Evolutionary conservation across 2,329 filamentous ascomycete species (phyloP).

Genomic region (Xylaria hypoxylon): DNA sequence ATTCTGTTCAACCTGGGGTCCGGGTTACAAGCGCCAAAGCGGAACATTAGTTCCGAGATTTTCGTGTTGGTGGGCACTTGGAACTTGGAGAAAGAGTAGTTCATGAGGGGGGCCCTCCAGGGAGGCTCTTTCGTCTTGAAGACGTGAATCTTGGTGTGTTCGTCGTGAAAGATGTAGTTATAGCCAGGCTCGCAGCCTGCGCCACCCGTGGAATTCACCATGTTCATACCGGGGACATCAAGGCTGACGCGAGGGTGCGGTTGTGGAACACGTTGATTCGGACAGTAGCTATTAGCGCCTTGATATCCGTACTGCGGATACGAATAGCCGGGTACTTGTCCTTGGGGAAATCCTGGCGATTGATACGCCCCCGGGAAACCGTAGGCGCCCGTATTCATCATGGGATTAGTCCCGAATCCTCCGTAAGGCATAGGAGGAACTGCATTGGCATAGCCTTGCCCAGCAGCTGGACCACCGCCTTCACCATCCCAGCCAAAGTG

Average conservation of each 20-base stretch:
- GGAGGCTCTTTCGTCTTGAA: conserved; percentile 64
- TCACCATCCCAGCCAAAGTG: conserved; percentile 47
- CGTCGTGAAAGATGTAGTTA: conserved; percentile 69
- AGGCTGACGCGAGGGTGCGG: conserved; percentile 58
- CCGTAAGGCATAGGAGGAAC: conserved; percentile 17
- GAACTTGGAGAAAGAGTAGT: conserved; percentile 61
- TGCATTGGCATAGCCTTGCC: neutral
- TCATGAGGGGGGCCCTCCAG: conserved; percentile 61
- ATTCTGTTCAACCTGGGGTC: conserved; percentile 65
- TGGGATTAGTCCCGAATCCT: neutral
- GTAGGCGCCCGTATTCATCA: conserved; percentile 3
- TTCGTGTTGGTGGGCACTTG: conserved; percentile 66
- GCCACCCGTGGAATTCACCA: conserved; percentile 69
- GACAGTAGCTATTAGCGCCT: conserved; percentile 28
- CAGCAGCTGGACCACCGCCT: conserved; percentile 25
- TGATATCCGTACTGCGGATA: conserved; percentile 20
- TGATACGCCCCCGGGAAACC: neutral
- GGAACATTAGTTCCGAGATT: conserved; percentile 67
- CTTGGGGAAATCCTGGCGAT: neutral
- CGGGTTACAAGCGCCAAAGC: conserved; percentile 67
- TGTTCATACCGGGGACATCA: conserved; percentile 63
- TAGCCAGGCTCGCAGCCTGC: conserved; percentile 71
- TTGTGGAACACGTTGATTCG: conserved; percentile 54
- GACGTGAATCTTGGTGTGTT: conserved; percentile 70
- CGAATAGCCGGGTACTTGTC: conserved; percentile 11